Percentiles rank a stretch among this genome's conserved stretches.
Evolutionary conservation across 805 yeast species (phyloP).

Genomic region (Starmerella sp.): DNA sequence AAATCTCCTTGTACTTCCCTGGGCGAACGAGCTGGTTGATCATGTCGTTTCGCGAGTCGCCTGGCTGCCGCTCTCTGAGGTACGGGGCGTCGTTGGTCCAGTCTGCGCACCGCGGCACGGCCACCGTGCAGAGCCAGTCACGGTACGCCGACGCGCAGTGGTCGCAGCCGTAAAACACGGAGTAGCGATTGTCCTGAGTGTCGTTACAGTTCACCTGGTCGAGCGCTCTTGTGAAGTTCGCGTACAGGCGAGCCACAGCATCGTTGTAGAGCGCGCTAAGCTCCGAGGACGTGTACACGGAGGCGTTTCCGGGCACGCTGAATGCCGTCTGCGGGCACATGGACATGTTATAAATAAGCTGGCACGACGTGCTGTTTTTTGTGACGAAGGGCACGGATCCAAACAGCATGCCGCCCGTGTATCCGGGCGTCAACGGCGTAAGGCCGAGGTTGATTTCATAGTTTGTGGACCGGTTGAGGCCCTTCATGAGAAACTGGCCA

Average conservation of each 20-base stretch:
- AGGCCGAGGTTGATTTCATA: conserved; percentile 54
- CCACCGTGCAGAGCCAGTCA: conserved; percentile 80
- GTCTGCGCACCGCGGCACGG: conserved; percentile 75
- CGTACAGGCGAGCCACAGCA: conserved; percentile 44
- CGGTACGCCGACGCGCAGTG: conserved; percentile 63
- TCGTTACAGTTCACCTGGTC: conserved; percentile 66
- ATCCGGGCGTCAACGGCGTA: conserved; percentile 11
- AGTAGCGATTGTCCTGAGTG: conserved; percentile 50
- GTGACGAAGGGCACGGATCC: conserved; percentile 41
- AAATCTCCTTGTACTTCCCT: conserved; percentile 57
- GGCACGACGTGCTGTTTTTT: conserved; percentile 51
- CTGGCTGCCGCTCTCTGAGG: conserved; percentile 37
- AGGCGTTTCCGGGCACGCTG: conserved; percentile 56
- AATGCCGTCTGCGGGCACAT: conserved; percentile 79
- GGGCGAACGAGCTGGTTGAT: conserved; percentile 48
- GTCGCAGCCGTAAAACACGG: conserved; percentile 62
- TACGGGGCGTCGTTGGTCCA: conserved; percentile 25
- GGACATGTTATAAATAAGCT: conserved; percentile 57
- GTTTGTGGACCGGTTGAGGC: conserved; percentile 46
- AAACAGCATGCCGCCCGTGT: conserved; percentile 54
- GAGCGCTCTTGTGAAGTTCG: conserved; percentile 62
- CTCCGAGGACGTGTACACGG: conserved; percentile 28
- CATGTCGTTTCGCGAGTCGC: conserved; percentile 48
- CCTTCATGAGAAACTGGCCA: conserved; percentile 52
- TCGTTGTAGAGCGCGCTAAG: conserved; percentile 49